Evolutionary conservation across 768 basidiomycete species (phyloP), one percentile per base, ranked within the genome.

Genomic region (Wakefieldia striispora): DNA sequence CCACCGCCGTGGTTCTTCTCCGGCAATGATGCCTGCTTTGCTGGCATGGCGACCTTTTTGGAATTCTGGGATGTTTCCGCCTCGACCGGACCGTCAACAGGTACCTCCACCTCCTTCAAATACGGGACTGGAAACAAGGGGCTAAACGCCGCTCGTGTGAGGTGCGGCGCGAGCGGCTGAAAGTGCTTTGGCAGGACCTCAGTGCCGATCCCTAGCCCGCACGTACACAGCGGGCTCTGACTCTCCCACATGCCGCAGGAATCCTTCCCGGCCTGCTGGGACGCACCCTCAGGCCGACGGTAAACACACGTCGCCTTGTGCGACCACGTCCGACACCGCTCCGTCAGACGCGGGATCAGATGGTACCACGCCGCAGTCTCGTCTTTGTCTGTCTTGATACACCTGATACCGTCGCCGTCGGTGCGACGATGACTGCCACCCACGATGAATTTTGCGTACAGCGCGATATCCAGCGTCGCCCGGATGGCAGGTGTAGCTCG

Each of bases 71-170:
- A 13, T 26, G 24, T 3, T 27, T 40, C 41, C 17, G 2, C 26
- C 14, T 6, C 24, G 4, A 0, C 20, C 8, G 6, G 13, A 10
- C 13, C 43, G 0, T 24, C 41, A 7, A 16, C 6, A 16, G 47
- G 50, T 3, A 47, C 20, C 16, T 46, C 39, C 31, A 37, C 44
- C 29, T 56, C 65, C 52, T 78, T 74, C 56, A 80, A 50, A 53
- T 76, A 80, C 5, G 79, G 68, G 6, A 77, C 74, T 0, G 77
- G 65, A 47, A 83, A 83, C 5, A 84, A 60, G 0, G 80, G 83
- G 4, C 74, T 70, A 13, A 85, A 63, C 0, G 78, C 82, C 3
- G 79, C 66, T n/a, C 81, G 64, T 0, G 76, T 81, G 6, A 73
- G 73, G 50, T 73, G 72, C 3, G 72, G 72, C 20, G 27, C 70